phyloP scores from a whole-genome alignment of 2,329 filamentous ascomycete genomes.

The Chaetomiaceae sp. region DNA sequence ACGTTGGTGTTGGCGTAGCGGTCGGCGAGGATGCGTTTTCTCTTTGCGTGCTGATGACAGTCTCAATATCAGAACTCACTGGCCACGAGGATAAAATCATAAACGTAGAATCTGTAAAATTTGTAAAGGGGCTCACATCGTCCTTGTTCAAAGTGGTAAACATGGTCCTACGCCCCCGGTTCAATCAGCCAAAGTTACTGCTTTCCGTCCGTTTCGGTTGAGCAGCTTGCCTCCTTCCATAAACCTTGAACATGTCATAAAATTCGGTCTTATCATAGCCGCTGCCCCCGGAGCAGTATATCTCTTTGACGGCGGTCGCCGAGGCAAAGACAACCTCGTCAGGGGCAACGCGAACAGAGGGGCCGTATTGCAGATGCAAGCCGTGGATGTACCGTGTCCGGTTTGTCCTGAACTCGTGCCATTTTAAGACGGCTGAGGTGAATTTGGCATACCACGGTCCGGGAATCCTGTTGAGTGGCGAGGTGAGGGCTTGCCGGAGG shows the following conservation, averaged over 20 bases:
- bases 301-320: slow-evolving; percentile 54
- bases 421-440: slow-evolving; percentile 49
- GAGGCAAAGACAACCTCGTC: slow-evolving; percentile 58
- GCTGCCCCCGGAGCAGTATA: slow-evolving; percentile 58
- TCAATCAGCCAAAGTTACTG: neutral
- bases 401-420: slow-evolving; percentile 51
- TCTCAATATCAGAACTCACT: too few relatives aligned
- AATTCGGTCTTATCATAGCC: slow-evolving; percentile 64
- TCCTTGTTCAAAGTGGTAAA: slow-evolving; percentile 54
- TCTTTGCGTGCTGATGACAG: slow-evolving; percentile 48
- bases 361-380: slow-evolving; percentile 53
- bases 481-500: slow-evolving; percentile 24
- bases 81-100: too few relatives aligned
- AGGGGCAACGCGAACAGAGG: slow-evolving; percentile 53
- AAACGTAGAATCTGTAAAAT: too few relatives aligned
- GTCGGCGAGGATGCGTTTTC: slow-evolving; percentile 61
- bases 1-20: slow-evolving; percentile 66
- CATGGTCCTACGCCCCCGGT: slow-evolving; percentile 37
- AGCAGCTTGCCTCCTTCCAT: slow-evolving; percentile 46
- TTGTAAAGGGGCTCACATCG: slow-evolving; percentile 38
- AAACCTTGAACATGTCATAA: slow-evolving; percentile 57
- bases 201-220: too few relatives aligned
- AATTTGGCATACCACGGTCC: slow-evolving; percentile 47
- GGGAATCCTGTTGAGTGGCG: slow-evolving; percentile 42
- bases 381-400: slow-evolving; percentile 53